Percentiles rank a stretch among this genome's conserved stretches.
These are phyloP conservation scores for Avena eriantha DNA, from an alignment of 176 grass and related monocot genomes.

Conservation along the genomic window DNA sequence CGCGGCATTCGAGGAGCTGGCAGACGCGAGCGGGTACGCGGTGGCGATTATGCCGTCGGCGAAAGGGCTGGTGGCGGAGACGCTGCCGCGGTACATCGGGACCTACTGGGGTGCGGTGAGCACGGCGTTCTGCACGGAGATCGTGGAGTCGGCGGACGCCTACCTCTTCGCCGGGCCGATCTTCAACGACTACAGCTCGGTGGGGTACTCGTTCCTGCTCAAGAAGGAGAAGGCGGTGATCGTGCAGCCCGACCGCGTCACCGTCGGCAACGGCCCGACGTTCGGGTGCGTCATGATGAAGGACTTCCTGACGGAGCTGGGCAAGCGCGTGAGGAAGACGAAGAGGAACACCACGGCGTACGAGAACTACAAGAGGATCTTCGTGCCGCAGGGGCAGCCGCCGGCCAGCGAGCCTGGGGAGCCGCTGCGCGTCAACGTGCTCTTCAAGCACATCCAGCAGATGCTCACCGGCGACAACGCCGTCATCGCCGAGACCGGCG, in stretches of 20 bases:
- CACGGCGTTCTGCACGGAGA: constrained; percentile 82
- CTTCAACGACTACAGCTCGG: constrained; percentile 91
- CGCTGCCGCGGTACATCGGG: constrained; percentile 66
- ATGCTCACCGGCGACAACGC: constrained; percentile 59
- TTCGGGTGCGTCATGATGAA: constrained; percentile 82
- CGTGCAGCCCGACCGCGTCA: constrained; percentile 81
- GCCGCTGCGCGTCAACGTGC: constrained; percentile 70
- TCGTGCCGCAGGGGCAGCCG: constrained; percentile 60
- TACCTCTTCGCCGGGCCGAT: constrained; percentile 77
- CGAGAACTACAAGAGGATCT: constrained; percentile 77
- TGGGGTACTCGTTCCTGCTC: constrained; percentile 71
- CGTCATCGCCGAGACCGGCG: constrained; percentile 72
- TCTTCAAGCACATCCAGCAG: constrained; percentile 81
- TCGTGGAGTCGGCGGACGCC: constrained; percentile 85
- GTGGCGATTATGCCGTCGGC: constrained; percentile 75
- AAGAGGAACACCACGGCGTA: constrained; percentile 59
- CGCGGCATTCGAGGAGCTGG: constrained; percentile 63
- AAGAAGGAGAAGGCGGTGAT: constrained; percentile 75
- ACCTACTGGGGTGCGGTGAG: constrained; percentile 91
- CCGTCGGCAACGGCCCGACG: constrained; percentile 64
- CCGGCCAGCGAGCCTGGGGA: constrained; percentile 40
- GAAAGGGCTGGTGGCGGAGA: constrained; percentile 78
- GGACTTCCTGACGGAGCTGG: constrained; percentile 62
- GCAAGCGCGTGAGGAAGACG: constrained; percentile 29
- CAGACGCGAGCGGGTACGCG: constrained; percentile 56